phyloP scores from a whole-genome alignment of 2,329 filamentous ascomycete species.

The Epicoccum nigrum region DNA sequence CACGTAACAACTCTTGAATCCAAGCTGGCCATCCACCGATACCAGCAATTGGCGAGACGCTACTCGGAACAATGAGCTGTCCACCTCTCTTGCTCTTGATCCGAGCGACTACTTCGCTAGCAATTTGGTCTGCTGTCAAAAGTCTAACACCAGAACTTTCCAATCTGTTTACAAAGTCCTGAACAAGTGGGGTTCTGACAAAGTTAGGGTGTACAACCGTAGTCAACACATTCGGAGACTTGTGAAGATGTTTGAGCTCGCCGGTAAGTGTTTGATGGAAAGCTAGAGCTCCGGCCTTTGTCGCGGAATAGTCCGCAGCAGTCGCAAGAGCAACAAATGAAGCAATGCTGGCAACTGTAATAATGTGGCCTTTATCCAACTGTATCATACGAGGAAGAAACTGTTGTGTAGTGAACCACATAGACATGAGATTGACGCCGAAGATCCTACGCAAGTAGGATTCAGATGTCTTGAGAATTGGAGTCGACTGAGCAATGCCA shows the following conservation, averaged over 20 bases:
- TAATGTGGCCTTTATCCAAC: slow-evolving; percentile 29
- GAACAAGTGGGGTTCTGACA: neutral
- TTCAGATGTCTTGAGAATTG: slow-evolving; percentile 14
- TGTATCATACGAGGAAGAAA: slow-evolving; percentile 31
- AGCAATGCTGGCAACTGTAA: slow-evolving; percentile 26
- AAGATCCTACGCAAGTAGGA: slow-evolving; percentile 18
- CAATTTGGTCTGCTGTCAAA: neutral
- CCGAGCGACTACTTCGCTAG: neutral
- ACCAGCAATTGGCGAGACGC: neutral
- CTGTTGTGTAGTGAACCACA: slow-evolving; percentile 23
- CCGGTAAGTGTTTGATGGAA: slow-evolving; percentile 34
- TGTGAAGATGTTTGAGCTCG: slow-evolving; percentile 42
- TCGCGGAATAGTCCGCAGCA: slow-evolving; percentile 24
- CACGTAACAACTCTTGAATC: neutral
- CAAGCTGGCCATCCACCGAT: neutral
- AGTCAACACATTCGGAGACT: neutral
- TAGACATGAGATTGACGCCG: slow-evolving; percentile 26
- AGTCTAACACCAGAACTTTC: neutral
- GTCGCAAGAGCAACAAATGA: slow-evolving; percentile 20
- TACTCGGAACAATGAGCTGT: neutral
- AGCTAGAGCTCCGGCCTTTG: slow-evolving; percentile 24
- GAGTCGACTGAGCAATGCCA: slow-evolving; percentile 10
- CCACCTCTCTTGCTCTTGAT: neutral
- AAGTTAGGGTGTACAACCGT: neutral
- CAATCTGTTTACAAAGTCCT: neutral